Base-by-base conservation (phyloP, 1,284 basidiomycete species). In the Ceratobasidium sp. region DNA sequence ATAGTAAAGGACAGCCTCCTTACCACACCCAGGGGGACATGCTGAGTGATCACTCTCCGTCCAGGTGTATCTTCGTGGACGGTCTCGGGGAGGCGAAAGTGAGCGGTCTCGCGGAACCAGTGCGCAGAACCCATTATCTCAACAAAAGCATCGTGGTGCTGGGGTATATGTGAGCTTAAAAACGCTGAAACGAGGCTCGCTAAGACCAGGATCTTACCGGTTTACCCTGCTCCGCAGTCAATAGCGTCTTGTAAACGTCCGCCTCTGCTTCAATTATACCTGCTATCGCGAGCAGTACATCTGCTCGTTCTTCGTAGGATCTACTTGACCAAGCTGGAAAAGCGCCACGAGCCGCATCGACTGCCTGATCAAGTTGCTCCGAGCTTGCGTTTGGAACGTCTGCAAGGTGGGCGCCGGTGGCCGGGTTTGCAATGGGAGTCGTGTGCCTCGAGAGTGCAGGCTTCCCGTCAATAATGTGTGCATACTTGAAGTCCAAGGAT, bases 151-250 rank as follows among this genome's bases (percentile, higher is more conserved):
- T 71, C 54, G 4, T 47, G 54, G 27, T 59, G 41, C 66, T 71
- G 45, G 22, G 31, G n/a, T n/a, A 27, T 6, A 24, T 2, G 24
- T 57, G 22, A 54, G 41, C 2, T 27, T 19, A 19, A 33, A 24
- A n/a, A 63, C 7, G 44, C 41, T 47, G 44, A 27, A 63, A 47
- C 36, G 11, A 41, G n/a, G 36, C 36, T 5, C 14, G 7, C 60
- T 29, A 48, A 47, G 27, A 63, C 24, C n/a, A 59, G 9, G 24
- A 41, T 36, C 69, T 62, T 8, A 72, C 69, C 24, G 69, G 56
- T 24, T 72, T 72, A 14, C 69, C 69, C 27, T 72, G 69, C 22
- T 72, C 69, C 19, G 69, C 44, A 15, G 69, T 72, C 4, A 72
- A 57, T 15, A 53, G 47, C 33, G 51, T 50, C 44, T 62, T 72